Base-by-base conservation (phyloP, 306 rosid genomes). In the Ormosia emarginata region DNA sequence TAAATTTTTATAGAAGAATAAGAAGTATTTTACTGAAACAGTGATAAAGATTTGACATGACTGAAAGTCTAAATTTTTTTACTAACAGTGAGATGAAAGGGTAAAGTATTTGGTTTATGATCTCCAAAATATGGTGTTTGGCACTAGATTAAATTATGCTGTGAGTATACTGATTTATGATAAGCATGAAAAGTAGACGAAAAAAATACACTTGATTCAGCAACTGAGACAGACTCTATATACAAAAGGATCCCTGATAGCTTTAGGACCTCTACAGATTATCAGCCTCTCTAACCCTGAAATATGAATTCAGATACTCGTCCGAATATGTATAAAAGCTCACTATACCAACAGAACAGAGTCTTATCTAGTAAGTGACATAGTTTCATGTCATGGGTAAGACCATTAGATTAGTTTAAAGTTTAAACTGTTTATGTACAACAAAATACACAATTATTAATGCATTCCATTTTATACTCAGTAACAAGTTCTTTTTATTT, bases 21-120 rank as follows among this genome's bases (percentile, higher is more conserved):
- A n/a, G n/a, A n/a, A 53, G 10, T 37, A 74, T 15, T 70, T 80
- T 74, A 73, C n/a, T 33, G 57, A 40, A 69, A 71, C 70, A 49
- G 67, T 41, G 30, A 71, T 13, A 66, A 68, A 15, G 40, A 55
- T 67, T 6, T 40, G 36, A 30, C 53, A 15, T 24, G 40, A 63
- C 32, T 40, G 43, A 43, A 69, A 77, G 40, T 55, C 63, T 12
- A 15, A 32, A 39, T 14, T 0, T 18, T 12, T 50, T 39, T 67
- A 65, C 65, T 13, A 50, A 44, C 15, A 65, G 47, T 4, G 53
- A 82, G 53, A 82, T 18, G 68, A 61, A 61, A 69, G 40, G 58
- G 47, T 61, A 44, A 57, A 43, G 40, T 64, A 43, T 73, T 72
- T 36, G 44, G 55, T 71, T 47, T 63, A 64, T 13, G 17, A 55